phyloP scores from a whole-genome alignment of 1,139 yeast genomes.

The Suhomyces atakaporum region DNA sequence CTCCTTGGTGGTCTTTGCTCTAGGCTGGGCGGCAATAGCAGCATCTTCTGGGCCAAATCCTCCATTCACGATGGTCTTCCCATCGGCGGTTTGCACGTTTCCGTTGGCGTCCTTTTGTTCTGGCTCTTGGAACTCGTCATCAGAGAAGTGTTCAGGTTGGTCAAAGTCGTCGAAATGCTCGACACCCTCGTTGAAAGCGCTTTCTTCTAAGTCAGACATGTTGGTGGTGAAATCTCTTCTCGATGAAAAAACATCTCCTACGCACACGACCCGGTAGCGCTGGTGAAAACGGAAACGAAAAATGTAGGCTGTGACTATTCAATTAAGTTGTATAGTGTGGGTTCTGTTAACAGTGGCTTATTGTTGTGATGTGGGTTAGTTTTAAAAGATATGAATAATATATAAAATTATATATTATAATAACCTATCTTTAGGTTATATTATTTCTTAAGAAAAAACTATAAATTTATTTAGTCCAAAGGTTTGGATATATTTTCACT shows the following conservation, averaged over 20 bases:
- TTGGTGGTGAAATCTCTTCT: slow-evolving; percentile 5
- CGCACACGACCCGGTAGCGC: slow-evolving; percentile 9
- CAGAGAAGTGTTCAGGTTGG: slow-evolving; percentile 74
- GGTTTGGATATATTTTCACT: too few relatives aligned
- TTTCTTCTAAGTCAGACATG: slow-evolving; percentile 55
- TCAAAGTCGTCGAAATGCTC: slow-evolving; percentile 83
- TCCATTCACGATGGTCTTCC: slow-evolving; percentile 69
- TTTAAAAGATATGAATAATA: too few relatives aligned
- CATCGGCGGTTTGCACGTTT: slow-evolving; percentile 66
- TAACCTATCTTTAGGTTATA: too few relatives aligned
- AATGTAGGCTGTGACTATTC: too few relatives aligned
- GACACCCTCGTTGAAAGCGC: slow-evolving; percentile 72
- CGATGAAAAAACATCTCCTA: slow-evolving; percentile 9
- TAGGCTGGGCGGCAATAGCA: slow-evolving; percentile 38
- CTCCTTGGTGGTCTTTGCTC: slow-evolving; percentile 68
- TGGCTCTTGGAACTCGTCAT: slow-evolving; percentile 54
- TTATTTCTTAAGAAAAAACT: too few relatives aligned
- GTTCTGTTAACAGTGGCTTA: too few relatives aligned
- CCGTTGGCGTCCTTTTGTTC: slow-evolving; percentile 34
- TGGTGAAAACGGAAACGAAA: too few relatives aligned
- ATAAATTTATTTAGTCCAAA: too few relatives aligned
- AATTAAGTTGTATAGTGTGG: too few relatives aligned
- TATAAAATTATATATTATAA: too few relatives aligned
- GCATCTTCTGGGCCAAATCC: slow-evolving; percentile 64
- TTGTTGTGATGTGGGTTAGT: too few relatives aligned